Percentiles rank a stretch among this genome's conserved stretches.
Evolutionary conservation across 2,329 filamentous ascomycete species (phyloP).

Genomic region (Fusarium devonianum): DNA sequence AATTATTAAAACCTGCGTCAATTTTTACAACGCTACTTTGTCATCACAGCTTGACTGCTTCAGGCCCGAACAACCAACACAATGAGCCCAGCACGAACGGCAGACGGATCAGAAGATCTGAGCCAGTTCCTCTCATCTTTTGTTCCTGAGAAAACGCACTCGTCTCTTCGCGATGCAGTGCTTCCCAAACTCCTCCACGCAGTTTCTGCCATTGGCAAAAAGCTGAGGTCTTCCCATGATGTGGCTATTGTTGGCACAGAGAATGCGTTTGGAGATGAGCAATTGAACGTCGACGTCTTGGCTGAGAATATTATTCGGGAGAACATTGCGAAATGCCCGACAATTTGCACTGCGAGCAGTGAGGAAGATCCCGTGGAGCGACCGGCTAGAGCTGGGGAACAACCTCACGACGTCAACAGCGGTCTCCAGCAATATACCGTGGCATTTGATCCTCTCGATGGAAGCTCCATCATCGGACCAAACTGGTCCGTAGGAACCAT

Average conservation of each 20-base stretch:
- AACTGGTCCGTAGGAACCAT: constrained; percentile 68
- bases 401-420: neutral
- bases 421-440: constrained; percentile 59
- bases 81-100: constrained; percentile 17
- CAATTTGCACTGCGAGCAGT: constrained; percentile 61
- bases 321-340: constrained; percentile 52
- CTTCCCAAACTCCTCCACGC: constrained; percentile 57
- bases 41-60: neutral
- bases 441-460: constrained; percentile 70
- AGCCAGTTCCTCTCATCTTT: constrained; percentile 22
- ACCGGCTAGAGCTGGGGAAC: constrained; percentile 25
- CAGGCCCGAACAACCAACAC: neutral
- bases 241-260: constrained; percentile 58
- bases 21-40: too few species aligned
- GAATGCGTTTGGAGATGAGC: constrained; percentile 66
- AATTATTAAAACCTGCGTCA: constrained; percentile 25
- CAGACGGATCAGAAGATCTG: constrained; percentile 10
- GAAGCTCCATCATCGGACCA: constrained; percentile 65
- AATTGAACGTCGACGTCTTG: constrained; percentile 64
- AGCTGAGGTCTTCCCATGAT: constrained; percentile 54
- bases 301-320: constrained; percentile 58
- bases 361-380: constrained; percentile 67
- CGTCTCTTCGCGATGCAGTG: constrained; percentile 53
- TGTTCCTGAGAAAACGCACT: constrained; percentile 33
- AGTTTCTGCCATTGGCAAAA: constrained; percentile 53